Evolutionary conservation across 1,139 yeast genomes (phyloP), one percentile per base, ranked within the genome.

Genomic region (Pneumocystis canis): DNA sequence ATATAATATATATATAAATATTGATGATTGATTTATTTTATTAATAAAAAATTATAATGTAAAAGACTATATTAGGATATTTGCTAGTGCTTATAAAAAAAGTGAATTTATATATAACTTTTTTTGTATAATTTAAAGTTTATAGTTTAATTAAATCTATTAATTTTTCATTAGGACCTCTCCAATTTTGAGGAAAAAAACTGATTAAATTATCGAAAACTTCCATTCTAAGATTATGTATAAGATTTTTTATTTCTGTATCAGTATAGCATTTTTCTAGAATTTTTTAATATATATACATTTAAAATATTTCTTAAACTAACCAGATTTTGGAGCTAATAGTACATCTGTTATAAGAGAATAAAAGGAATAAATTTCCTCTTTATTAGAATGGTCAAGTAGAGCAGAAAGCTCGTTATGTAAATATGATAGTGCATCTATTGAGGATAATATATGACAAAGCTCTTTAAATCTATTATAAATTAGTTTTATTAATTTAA

Each of bases 131-230:
- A 47, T 47, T 28, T 47, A 47, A 47, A 9, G 54, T 47, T 37
- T 47, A 47, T 47, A 47, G 20, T 14, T 47, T 47, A 25, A 47
- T 47, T 47, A 47, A 28, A 47, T 47, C 54, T 47, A 47, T 11
- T 25, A 47, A 47, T 25, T 25, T 47, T 47, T 47, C 54, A 6
- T 47, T 47, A 25, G 54, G 54, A 47, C 54, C 30, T 47, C 54
- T 47, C 54, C 54, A 47, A 25, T 47, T 47, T 47, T 47, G 54
- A 47, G 54, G 54, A 47, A 47, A 47, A 47, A 47, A 47, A 28
- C 9, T 28, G 25, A 47, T 47, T 47, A 47, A 11, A 47, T n/a
- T 47, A 47, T 47, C 54, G n/a, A 47, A 47, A 47, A 47, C 54
- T 47, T 47, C 54, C 54, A 47, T 47, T 47, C 54, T 47, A 25